Base-by-base conservation (phyloP, 192 early-diverging fungal genomes). In the Dissophora ornata region DNA sequence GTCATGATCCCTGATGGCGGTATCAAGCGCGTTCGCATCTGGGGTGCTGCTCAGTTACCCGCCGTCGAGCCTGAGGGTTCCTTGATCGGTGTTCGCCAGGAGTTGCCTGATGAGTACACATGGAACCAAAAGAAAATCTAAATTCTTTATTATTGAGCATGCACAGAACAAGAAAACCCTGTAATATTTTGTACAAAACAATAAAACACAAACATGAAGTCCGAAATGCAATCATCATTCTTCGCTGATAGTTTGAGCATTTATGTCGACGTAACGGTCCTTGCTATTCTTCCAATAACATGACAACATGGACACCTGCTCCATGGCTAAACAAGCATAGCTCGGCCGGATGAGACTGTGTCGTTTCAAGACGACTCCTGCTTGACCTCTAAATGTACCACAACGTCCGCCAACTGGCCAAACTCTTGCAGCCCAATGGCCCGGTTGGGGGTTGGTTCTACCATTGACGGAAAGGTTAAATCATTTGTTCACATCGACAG, bases 1-100 rank as follows among this genome's bases (percentile, higher is more conserved):
- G 47, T 62, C 28, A 88, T 93, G 81, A 92, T 86, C 71, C 88
- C 91, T 29, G 96, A 98, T 79, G 95, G 96, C 40, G 95, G 95
- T 38, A 80, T 97, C 66, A 92, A 93, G 83, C 90, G 96, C 65
- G 80, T 98, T 50, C 90, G 96, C 60, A 79, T 94, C 57, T 90
- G 83, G 80, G 96, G 96, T 54, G 85, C 80, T 28, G 74, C 79
- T 51, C 75, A 80, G 40, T 53, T 79, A 33, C 69, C 80, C 30
- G 79, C 73, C 38, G 65, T 77, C 41, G 57, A 67, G 52, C 73
- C 73, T 19, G 57, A 67, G 57, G 40, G 25, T 29, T 77, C 73
- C 16, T 67, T 77, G 52, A 19, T 77, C 38, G 73, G 73, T 34
- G 73, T 77, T 40, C 73, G 73, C 36, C 73, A 77, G 22, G 73